Evolutionary conservation across 2,329 filamentous ascomycete species (phyloP).

Genomic region (Neofusicoccum parvum): DNA sequence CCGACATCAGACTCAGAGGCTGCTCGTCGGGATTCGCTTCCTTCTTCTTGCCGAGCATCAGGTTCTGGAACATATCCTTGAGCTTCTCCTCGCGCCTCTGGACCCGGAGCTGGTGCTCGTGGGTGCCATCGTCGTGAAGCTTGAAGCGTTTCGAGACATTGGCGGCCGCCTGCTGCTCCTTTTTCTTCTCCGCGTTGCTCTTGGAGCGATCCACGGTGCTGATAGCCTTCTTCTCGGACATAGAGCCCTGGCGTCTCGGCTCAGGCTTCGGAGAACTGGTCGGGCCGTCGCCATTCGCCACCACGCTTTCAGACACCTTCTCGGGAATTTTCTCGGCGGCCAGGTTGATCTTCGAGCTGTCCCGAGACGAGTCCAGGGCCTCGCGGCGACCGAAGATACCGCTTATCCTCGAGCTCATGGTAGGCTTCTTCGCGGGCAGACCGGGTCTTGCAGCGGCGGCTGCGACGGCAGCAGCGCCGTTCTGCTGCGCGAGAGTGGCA

Average conservation of each 20-base stretch:
- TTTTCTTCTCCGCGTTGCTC: constrained; percentile 29
- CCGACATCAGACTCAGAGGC: constrained; percentile 89
- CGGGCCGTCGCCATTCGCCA: constrained; percentile 31
- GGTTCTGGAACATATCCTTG: constrained; percentile 83
- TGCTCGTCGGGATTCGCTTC: constrained; percentile 70
- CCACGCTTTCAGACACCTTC: constrained; percentile 33
- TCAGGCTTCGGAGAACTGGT: constrained; percentile 29
- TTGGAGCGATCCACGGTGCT: constrained; percentile 18
- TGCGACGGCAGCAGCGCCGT: constrained; percentile 26
- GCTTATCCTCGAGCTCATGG: constrained; percentile 46
- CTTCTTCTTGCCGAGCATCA: constrained; percentile 79
- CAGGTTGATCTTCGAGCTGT: constrained; percentile 29
- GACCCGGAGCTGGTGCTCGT: constrained; percentile 87
- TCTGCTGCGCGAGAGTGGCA: constrained; percentile 24
- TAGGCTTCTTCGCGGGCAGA: constrained; percentile 36
- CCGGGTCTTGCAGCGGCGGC: constrained; percentile 38
- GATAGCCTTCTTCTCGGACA: constrained; percentile 26
- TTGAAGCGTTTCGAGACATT: constrained; percentile 55
- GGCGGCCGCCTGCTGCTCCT: constrained; percentile 28
- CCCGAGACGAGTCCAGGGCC: constrained; percentile 30
- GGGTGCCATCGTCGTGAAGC: constrained; percentile 65
- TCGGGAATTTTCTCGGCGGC: constrained; percentile 25
- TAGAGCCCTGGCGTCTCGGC: constrained; percentile 35
- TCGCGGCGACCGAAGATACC: constrained; percentile 39
- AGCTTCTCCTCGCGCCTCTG: constrained; percentile 93